Evolutionary conservation across 495 filamentous ascomycete species (phyloP), one percentile per base, ranked within the genome.

Genomic region (Penicillium ochrochloron): DNA sequence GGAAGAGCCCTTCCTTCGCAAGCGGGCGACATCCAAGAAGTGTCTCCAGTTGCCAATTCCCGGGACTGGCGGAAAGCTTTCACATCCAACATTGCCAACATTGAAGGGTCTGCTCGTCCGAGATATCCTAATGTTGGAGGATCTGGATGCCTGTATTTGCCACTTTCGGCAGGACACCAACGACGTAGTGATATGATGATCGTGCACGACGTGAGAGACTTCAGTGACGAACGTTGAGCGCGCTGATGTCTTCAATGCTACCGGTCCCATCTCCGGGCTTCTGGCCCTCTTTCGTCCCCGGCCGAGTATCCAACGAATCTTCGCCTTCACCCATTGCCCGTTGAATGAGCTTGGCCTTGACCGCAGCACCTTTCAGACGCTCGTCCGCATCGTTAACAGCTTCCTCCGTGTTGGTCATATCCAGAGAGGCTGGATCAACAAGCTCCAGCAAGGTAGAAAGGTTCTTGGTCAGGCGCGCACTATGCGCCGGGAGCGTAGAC

Each of bases 321-420:
- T 77, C 75, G 37, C 70, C 72, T 66, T 92, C 90, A 0, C 89
- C 88, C 17, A 90, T 77, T 27, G 90, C 81, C 44, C 86, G 85
- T 76, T 93, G 90, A 50, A 97, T 89, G 53, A 97, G 84, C 73
- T 91, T 94, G 1, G 84, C 83, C 71, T 94, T 94, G n/a, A 88
- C 86, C 57, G 88, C 79, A 11, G 92, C 93, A 65, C 89, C 84
- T 77, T 90, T 92, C 57, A 95, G 66, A 37, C 93, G 82, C 72
- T 95, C 92, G 66, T 97, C 93, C 63, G 93, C 90, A 68, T 94
- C 92, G 27, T 88, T 87, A 21, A 97, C 90, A 6, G 90, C 87
- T 50, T 94, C 92, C 66, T 97, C 93, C 2, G 83, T 89, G 69
- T 97, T 97, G 53, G 86, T 79, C 34, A 87, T 91, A 8, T 88